Conservation (phyloP, 2,329 filamentous ascomycete species). For the Capronia americana region DNA sequence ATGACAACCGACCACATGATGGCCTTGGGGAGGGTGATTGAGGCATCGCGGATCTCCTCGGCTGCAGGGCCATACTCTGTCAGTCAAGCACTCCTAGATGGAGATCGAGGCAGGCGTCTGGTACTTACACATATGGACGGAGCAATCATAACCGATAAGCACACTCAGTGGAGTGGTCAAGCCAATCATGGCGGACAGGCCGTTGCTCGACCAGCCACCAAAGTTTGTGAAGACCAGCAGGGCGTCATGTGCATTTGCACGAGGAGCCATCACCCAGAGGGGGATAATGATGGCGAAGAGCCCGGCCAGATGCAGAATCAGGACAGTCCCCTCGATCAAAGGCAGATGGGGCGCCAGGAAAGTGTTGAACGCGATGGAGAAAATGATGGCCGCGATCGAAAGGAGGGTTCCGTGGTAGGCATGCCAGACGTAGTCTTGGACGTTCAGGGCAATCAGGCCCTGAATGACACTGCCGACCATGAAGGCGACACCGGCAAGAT, state of each 20-base stretch:
- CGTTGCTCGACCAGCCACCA: constrained; percentile 50
- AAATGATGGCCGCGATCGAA: constrained; percentile 39
- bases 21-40: constrained; percentile 54
- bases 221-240: constrained; percentile 55
- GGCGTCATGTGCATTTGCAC: constrained; percentile 49
- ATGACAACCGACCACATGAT: constrained; percentile 57
- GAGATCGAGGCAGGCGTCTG: not conserved
- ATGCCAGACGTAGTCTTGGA: constrained; percentile 39
- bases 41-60: constrained; percentile 59
- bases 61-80: constrained; percentile 32
- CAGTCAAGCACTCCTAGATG: too few species aligned
- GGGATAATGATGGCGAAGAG: constrained; percentile 46
- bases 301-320: constrained; percentile 44
- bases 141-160: constrained; percentile 52
- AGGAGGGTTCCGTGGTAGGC: constrained; percentile 45
- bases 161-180: constrained; percentile 50
- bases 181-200: constrained; percentile 53
- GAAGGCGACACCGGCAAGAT: constrained; percentile 50
- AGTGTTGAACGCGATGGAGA: constrained; percentile 44
- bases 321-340: constrained; percentile 43
- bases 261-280: constrained; percentile 43
- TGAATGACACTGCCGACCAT: constrained; percentile 44
- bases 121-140: constrained; percentile 55
- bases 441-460: constrained; percentile 39
- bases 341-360: constrained; percentile 41